phyloP scores from a whole-genome alignment of 2,329 filamentous ascomycete genomes.

The Xylariaceae sp. region DNA sequence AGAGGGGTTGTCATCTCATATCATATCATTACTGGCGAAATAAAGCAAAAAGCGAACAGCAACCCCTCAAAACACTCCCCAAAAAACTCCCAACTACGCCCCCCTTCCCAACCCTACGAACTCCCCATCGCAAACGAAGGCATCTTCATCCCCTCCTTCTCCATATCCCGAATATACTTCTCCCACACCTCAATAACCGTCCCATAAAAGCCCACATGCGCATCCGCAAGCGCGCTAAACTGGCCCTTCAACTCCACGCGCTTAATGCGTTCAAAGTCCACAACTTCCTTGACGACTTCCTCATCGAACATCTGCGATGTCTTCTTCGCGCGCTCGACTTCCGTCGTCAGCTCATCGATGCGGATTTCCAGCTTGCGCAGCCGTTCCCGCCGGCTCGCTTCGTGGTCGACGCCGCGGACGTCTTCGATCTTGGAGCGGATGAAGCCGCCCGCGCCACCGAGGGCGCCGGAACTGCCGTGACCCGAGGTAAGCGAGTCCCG shows the following conservation, averaged over 20 bases:
- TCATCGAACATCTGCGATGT: constrained; percentile 92
- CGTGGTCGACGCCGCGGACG: constrained; percentile 92
- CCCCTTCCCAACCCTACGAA: not conserved
- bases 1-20: too few relatives aligned
- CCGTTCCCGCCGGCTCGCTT: constrained; percentile 80
- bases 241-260: constrained; percentile 85
- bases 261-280: constrained; percentile 96
- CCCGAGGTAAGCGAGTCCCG: constrained; percentile 72
- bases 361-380: constrained; percentile 85
- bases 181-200: constrained; percentile 81
- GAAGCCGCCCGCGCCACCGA: constrained; percentile 77
- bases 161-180: constrained; percentile 81
- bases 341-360: constrained; percentile 83
- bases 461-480: constrained; percentile 41
- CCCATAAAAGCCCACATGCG: constrained; percentile 82
- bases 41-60: too few relatives aligned
- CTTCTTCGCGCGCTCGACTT: constrained; percentile 82
- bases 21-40: too few relatives aligned
- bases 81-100: not conserved
- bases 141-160: constrained; percentile 36
- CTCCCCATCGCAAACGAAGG: constrained; percentile 17
- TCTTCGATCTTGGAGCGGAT: constrained; percentile 93
- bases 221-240: constrained; percentile 74
- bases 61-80: not conserved
- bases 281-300: constrained; percentile 87